Base-by-base conservation (phyloP, 108 stramenopile genomes). In the Fistulifera pelliculosa region DNA sequence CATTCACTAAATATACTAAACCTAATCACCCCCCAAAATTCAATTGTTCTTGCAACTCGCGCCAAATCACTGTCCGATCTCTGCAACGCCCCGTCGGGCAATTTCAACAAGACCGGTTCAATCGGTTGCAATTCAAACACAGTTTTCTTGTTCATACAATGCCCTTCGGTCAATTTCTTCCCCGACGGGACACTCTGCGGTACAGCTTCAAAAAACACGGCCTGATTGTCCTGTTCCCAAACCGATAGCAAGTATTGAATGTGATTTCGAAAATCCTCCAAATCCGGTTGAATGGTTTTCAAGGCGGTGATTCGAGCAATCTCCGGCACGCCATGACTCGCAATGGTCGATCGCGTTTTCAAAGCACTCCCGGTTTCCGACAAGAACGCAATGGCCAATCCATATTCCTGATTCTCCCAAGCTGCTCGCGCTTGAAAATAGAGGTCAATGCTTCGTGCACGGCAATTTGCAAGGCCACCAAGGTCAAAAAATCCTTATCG, bases 181-280 rank as follows among this genome's bases (percentile, higher is more conserved):
- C 79, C 68, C 8, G 67, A 64, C 28, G 88, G 80, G 10, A 94
- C 81, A 21, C 69, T 67, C 14, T 69, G 78, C 6, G 93, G 93
- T 10, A 93, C 85, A 40, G 79, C 71, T 49, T 83, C 87, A 56
- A 94, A 94, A 57, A 81, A 94, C 1, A 94, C 74, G 41, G 68
- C 49, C 13, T 71, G 74, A 54, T 88, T 88, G 57, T 94, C 93
- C 49, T 74, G 81, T 68, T 90, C 86, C 85, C 85, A 94, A 27
- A 56, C 58, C 1, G 58, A 60, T 47, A 88, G 43, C 41, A 94
- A 23, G 5, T 39, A 19, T 15, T 43, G 41, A 71, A 88, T 69
- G 56, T 94, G 93, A n/a, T 53, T 45, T 23, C 83, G 75, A 23
- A 90, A 70, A 35, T 82, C 77, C 38, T 64, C 65, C 54, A 94